Conservation (phyloP, 1,284 basidiomycete genomes). For the Cutaneotrichosporon sp. region DNA sequence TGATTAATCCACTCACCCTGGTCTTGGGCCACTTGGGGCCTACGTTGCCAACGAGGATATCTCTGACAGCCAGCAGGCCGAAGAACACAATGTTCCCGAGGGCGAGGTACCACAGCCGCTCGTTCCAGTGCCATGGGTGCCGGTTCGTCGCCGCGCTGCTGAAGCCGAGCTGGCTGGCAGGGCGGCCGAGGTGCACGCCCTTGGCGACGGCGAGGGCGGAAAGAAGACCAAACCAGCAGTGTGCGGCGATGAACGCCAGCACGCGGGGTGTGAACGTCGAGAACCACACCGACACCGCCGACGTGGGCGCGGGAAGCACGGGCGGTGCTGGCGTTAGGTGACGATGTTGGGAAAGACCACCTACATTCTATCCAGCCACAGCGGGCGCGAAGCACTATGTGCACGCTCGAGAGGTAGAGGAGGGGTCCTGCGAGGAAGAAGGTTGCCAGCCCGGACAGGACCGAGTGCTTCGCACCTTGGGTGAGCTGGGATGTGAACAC, state of each 20-base stretch:
- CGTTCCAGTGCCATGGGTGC: constrained; percentile 43
- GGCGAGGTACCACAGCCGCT: constrained; percentile 41
- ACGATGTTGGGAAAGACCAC: neutral
- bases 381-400: constrained; percentile 48
- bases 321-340: constrained; percentile 17
- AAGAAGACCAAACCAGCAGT: constrained; percentile 19
- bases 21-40: constrained; percentile 30
- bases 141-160: constrained; percentile 25
- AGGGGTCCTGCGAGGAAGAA: constrained; percentile 43
- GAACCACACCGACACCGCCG: constrained; percentile 14
- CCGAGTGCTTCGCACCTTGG: constrained; percentile 9
- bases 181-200: constrained; percentile 11
- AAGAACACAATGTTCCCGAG: constrained; percentile 27
- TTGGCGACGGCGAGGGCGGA: constrained; percentile 20
- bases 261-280: constrained; percentile 20
- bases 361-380: constrained; percentile 31
- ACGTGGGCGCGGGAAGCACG: constrained; percentile 6
- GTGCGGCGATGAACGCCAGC: constrained; percentile 20
- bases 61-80: constrained; percentile 24
- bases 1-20: neutral
- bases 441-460: constrained; percentile 6
- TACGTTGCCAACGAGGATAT: constrained; percentile 23
- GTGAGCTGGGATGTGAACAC: constrained; percentile 4
- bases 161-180: constrained; percentile 18
- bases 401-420: constrained; percentile 55